phyloP scores from a whole-genome alignment of 352 stramenopile species.

The Phytophthora europaea region DNA sequence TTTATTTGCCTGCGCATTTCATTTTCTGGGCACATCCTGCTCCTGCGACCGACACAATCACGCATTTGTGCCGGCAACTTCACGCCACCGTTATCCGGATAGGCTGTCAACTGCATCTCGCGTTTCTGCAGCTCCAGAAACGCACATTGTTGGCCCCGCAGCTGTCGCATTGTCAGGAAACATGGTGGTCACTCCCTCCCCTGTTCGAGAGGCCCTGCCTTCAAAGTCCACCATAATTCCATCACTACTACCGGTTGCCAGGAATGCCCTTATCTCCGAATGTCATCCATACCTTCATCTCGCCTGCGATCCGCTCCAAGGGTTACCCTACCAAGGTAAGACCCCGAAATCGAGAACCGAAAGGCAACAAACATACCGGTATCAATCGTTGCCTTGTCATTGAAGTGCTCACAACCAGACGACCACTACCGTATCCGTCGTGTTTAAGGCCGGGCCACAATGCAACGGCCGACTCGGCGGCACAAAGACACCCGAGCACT shows the following conservation, averaged over 20 bases:
- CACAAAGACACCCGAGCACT: background rate
- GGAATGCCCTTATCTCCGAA: background rate
- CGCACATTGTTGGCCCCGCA: background rate
- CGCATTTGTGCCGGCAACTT: background rate
- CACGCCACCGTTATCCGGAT: background rate
- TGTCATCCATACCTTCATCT: background rate
- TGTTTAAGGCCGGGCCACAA: background rate
- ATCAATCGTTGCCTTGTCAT: slow-evolving; percentile 4
- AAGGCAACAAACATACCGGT: background rate
- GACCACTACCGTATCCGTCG: background rate
- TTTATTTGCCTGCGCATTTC: too few relatives aligned
- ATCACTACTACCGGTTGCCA: background rate
- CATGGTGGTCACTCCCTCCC: background rate
- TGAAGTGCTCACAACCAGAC: slow-evolving; percentile 8
- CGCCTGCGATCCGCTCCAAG: background rate
- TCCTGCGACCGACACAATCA: too few relatives aligned
- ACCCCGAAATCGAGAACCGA: background rate
- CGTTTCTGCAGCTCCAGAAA: background rate
- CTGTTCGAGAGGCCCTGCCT: too few relatives aligned
- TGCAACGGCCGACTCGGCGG: background rate
- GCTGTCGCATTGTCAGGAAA: background rate
- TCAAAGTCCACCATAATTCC: background rate
- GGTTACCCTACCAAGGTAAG: background rate
- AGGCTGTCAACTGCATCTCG: background rate
- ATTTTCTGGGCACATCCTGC: too few relatives aligned